Conservation (phyloP, 108 stramenopile genomes). For the Fragilariopsis cylindrus region DNA sequence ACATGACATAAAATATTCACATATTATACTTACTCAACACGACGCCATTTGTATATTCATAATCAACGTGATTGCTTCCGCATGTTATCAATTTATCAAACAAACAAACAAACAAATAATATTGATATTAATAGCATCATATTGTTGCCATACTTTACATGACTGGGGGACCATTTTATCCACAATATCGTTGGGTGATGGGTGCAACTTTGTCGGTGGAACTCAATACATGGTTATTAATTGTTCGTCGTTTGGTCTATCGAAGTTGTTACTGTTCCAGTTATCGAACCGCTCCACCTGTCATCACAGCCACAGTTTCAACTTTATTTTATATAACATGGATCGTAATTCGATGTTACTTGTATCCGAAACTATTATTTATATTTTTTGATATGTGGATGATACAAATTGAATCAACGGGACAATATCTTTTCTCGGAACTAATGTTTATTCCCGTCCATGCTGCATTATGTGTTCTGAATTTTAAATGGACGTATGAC, state of each 20-base stretch:
- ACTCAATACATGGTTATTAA: slow-evolving; percentile 90
- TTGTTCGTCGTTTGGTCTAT: slow-evolving; percentile 73
- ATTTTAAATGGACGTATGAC: slow-evolving; percentile 43
- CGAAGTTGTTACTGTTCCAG: slow-evolving; percentile 66
- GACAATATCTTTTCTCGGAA: slow-evolving; percentile 24
- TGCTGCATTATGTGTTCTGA: slow-evolving; percentile 29
- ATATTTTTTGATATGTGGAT: slow-evolving; percentile 21
- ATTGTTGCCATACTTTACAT: slow-evolving; percentile 77
- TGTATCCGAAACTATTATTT: slow-evolving; percentile 47
- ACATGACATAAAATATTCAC: no score
- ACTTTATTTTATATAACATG: slow-evolving; percentile 75
- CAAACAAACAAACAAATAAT: no score
- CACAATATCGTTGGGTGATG: slow-evolving; percentile 71
- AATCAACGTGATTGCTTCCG: no score
- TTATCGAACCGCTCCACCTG: slow-evolving; percentile 39
- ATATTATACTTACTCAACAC: no score
- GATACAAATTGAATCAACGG: slow-evolving; percentile 18
- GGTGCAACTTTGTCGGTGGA: slow-evolving; percentile 83
- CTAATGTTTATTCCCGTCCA: slow-evolving; percentile 40
- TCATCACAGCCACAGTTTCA: slow-evolving; percentile 63
- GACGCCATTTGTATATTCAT: no score
- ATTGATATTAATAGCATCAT: slow-evolving; percentile 58
- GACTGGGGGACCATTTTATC: slow-evolving; percentile 49
- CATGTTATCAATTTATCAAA: no score
- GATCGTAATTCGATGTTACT: slow-evolving; percentile 61